Evolutionary conservation across 345 rosid genomes (phyloP).

Genomic region (Hibiscus mutabilis): DNA sequence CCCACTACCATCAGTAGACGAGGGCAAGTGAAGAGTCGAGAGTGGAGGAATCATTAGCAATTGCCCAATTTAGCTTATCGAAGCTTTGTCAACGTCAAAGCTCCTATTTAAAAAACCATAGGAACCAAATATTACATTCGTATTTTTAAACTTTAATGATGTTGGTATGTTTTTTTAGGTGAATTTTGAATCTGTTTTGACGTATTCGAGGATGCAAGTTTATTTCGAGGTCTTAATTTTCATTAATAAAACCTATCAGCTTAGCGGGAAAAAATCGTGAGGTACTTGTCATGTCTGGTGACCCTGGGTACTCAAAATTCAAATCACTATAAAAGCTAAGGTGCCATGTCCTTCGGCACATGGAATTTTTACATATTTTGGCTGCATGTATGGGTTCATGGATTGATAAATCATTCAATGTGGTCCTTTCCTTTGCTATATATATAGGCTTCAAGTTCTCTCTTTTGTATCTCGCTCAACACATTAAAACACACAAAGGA

Average conservation of each 20-base stretch:
- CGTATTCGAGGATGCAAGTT: too few relatives aligned
- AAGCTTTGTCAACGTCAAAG: too few relatives aligned
- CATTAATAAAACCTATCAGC: too few relatives aligned
- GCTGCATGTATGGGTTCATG: slow-evolving; percentile 7
- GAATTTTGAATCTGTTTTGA: too few relatives aligned
- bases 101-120: too few relatives aligned
- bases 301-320: too few relatives aligned
- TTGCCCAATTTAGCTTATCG: slow-evolving; percentile 22
- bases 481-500: not conserved
- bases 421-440: slow-evolving; percentile 10
- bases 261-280: too few relatives aligned
- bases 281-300: too few relatives aligned
- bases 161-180: too few relatives aligned
- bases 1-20: slow-evolving; percentile 3
- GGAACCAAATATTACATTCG: not conserved
- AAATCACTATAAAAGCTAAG: too few relatives aligned
- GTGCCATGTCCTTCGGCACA: too few relatives aligned
- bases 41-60: slow-evolving; percentile 16
- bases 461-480: not conserved
- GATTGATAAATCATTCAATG: slow-evolving; percentile 15
- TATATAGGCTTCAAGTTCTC: slow-evolving; percentile 11
- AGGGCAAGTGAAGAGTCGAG: slow-evolving; percentile 9
- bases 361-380: slow-evolving; percentile 9
- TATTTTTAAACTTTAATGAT: not conserved
- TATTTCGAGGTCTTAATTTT: too few relatives aligned